Base-by-base conservation (phyloP, 1,284 basidiomycete genomes). In the Ganoderma lingzhi region DNA sequence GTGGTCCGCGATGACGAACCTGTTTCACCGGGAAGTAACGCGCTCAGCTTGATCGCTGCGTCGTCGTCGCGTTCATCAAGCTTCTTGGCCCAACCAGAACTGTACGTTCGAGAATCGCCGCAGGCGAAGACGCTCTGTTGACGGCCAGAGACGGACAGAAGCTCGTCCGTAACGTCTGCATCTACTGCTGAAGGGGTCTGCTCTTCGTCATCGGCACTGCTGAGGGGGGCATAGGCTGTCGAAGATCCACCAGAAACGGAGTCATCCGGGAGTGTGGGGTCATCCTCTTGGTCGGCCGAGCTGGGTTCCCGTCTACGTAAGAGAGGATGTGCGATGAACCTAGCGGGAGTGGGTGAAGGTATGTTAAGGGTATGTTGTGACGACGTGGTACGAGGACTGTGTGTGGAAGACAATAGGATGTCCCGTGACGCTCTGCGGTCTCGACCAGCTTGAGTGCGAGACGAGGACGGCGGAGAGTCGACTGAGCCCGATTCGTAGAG, bases 221-320 rank as follows among this genome's bases (percentile, higher is more conserved):
- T 58, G 63, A 62, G 17, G 5, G 56, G 59, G 37, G 30, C 30
- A 53, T 69, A 61, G 15, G 65, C n/a, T 1, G 63, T 45, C 9
- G 59, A 41, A 15, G 66, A 39, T n/a, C 35, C 59, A 51, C 19
- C 41, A 15, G 74, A 65, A 30, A 32, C n/a, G 39, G 56, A 59
- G 0, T 62, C 45, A 30, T 67, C 63, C 8, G 67, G 62, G 35
- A 73, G 55, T 2, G 67, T 67, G 30, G 59, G 62, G 53, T 74
- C 72, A 60, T 76, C 74, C 19, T 74, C 74, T 45, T 69, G 67
- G 63, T 77, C 75, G 15, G 75, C 73, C 8, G 69, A 66, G 55
- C 73, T 75, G 12, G 76, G 74, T 58, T 76, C 76, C 9, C 74
- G 71, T 37, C 73, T 71, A 45, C 76, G 75, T 32, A 77, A 64